Evolutionary conservation across 1,139 yeast genomes (phyloP).

Genomic region (Hansenula sp.): DNA sequence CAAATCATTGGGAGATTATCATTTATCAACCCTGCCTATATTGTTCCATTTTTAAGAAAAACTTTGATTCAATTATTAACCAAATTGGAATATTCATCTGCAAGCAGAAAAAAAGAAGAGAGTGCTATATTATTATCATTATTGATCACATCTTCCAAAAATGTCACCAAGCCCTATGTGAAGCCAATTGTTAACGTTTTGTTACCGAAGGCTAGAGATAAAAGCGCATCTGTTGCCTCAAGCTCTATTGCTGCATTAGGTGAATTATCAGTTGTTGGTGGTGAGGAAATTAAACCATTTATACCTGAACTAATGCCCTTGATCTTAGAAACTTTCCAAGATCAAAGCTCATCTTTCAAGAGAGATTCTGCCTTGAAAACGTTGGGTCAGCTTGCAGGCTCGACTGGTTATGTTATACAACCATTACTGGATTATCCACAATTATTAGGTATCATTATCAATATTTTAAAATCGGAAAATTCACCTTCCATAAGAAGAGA

Average conservation of each 20-base stretch:
- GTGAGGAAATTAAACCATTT: constrained; percentile 75
- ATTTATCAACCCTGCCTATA: constrained; percentile 88
- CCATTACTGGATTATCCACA: constrained; percentile 92
- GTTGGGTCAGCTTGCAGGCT: constrained; percentile 82
- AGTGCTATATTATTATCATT: constrained; percentile 74
- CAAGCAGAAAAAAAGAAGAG: constrained; percentile 79
- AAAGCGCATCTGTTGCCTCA: constrained; percentile 76
- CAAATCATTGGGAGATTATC: constrained; percentile 81
- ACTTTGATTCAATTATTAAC: constrained; percentile 82
- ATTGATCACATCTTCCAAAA: constrained; percentile 73
- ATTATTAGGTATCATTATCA: constrained; percentile 74
- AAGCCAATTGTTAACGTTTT: constrained; percentile 85
- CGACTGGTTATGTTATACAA: constrained; percentile 92
- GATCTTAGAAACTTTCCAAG: constrained; percentile 83
- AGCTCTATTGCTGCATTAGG: constrained; percentile 89
- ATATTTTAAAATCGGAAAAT: constrained; percentile 76
- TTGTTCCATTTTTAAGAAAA: constrained; percentile 87
- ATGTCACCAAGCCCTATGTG: constrained; percentile 82
- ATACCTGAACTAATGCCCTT: constrained; percentile 81
- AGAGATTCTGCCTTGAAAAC: constrained; percentile 89
- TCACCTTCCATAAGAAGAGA: constrained; percentile 75
- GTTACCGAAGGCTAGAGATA: constrained; percentile 70
- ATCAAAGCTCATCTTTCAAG: constrained; percentile 81
- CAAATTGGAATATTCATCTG: constrained; percentile 75
- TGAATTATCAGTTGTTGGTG: constrained; percentile 83